phyloP scores from a whole-genome alignment of 2,329 filamentous ascomycete genomes.

The Bipolaris sorokiniana region DNA sequence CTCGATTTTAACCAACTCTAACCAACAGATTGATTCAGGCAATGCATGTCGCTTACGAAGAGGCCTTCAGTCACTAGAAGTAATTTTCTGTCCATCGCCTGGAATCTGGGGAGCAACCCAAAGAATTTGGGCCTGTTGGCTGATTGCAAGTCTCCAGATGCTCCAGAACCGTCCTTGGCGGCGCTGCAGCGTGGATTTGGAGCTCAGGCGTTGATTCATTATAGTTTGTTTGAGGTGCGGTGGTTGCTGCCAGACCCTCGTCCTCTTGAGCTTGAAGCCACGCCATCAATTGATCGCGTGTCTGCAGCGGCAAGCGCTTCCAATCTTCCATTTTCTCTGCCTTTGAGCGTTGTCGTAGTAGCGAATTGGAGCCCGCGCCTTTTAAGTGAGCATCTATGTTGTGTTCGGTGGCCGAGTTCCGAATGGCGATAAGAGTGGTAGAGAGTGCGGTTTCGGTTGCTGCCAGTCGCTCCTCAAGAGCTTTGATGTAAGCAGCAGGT shows the following conservation, averaged over 20 bases:
- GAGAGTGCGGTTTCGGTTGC: constrained; percentile 35
- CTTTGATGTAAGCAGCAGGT: constrained; percentile 34
- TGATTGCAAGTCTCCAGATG: constrained; percentile 4
- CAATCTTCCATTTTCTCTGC: constrained; percentile 32
- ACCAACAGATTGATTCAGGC: not conserved
- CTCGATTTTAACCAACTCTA: not conserved
- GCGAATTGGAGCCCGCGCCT: not conserved
- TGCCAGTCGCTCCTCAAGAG: constrained; percentile 31
- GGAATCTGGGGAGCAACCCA: not conserved
- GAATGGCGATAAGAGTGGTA: constrained; percentile 20
- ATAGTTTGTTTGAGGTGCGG: not conserved
- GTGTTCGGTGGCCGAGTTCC: constrained; percentile 6
- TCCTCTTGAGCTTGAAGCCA: constrained; percentile 29
- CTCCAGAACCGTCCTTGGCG: not conserved
- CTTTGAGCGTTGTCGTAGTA: constrained; percentile 25
- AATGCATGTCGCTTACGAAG: not conserved
- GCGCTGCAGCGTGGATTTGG: not conserved
- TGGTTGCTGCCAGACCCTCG: constrained; percentile 4
- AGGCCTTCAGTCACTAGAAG: not conserved
- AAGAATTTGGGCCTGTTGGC: constrained; percentile 3
- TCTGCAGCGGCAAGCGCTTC: constrained; percentile 30
- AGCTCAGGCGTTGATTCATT: not conserved
- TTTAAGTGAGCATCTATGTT: not conserved
- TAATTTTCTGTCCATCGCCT: constrained; percentile 8
- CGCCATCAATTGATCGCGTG: constrained; percentile 24